Evolutionary conservation across 2,329 filamentous ascomycete species (phyloP).

Genomic region (Penicillium nordicum): DNA sequence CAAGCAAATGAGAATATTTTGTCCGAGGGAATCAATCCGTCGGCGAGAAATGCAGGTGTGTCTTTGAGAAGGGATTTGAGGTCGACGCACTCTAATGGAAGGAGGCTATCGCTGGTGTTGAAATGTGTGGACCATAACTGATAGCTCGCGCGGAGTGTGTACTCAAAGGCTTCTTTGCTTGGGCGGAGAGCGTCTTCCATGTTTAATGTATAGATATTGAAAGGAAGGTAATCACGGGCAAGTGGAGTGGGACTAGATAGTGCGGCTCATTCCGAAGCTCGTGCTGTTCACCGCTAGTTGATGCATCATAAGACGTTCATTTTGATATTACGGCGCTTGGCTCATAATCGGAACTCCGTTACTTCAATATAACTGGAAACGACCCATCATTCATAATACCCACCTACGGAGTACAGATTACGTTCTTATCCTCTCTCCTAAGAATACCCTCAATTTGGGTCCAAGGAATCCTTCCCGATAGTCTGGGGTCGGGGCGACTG

Average conservation of each 20-base stretch:
- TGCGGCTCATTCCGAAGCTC: not conserved
- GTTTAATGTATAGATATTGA: not conserved
- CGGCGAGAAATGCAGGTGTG: not conserved
- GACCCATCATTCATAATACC: too few species aligned
- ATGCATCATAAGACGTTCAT: not conserved
- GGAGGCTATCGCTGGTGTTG: not conserved
- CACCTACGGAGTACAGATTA: not conserved
- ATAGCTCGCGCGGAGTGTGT: not conserved
- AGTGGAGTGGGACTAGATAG: not conserved
- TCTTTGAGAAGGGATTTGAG: not conserved
- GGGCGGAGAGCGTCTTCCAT: not conserved
- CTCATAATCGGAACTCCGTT: too few species aligned
- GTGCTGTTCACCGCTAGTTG: not conserved
- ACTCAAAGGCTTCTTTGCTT: not conserved
- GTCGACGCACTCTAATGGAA: not conserved
- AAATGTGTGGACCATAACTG: not conserved
- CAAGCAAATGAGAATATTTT: not conserved
- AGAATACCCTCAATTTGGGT: too few species aligned
- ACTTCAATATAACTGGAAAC: too few species aligned
- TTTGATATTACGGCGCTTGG: too few species aligned
- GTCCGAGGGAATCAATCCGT: not conserved
- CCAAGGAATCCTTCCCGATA: too few species aligned
- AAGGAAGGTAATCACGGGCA: not conserved
- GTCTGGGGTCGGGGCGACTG: too few species aligned
- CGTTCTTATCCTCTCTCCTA: not conserved